Percentiles rank a stretch among this genome's conserved stretches.
phyloP scores from a whole-genome alignment of 495 filamentous ascomycete genomes.

The Margaritispora aquatica region DNA sequence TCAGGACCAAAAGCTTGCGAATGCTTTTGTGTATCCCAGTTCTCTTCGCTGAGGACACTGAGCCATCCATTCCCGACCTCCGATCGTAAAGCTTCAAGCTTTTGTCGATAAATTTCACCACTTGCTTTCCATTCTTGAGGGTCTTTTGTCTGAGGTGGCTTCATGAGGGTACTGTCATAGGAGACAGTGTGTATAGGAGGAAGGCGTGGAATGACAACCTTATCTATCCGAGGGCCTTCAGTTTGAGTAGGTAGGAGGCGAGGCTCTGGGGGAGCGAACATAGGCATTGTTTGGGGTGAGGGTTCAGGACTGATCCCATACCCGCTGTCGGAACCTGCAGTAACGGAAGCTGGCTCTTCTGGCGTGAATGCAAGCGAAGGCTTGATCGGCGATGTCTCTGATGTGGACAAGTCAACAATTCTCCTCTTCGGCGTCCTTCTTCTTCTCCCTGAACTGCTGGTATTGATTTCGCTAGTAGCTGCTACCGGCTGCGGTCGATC shows the following conservation, averaged over 20 bases:
- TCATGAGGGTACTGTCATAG: constrained; percentile 32
- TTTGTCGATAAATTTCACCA: constrained; percentile 75
- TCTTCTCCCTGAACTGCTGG: constrained; percentile 36
- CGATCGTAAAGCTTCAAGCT: constrained; percentile 75
- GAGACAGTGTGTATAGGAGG: constrained; percentile 34
- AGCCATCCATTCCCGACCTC: constrained; percentile 83
- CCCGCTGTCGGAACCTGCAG: constrained; percentile 14
- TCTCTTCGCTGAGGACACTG: constrained; percentile 74
- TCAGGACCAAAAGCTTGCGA: constrained; percentile 22
- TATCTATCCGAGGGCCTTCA: constrained; percentile 41
- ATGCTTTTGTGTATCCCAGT: constrained; percentile 38
- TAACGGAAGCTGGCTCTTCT: constrained; percentile 10
- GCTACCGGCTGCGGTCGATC: constrained; percentile 38
- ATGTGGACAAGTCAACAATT: constrained; percentile 75
- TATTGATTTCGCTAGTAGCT: constrained; percentile 44
- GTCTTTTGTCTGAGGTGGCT: constrained; percentile 35
- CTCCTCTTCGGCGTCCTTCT: constrained; percentile 58
- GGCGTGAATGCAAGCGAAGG: constrained; percentile 12
- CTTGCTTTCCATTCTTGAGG: constrained; percentile 58
- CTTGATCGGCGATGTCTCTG: constrained; percentile 39
- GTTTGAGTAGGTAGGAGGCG: constrained; percentile 22
- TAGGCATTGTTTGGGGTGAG: constrained; percentile 17
- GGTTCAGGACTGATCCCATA: constrained; percentile 25
- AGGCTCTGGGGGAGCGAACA: constrained; percentile 16
- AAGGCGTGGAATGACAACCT: constrained; percentile 33